A percentile compares a stretch with the other conserved stretches of the same genome.
Conservation (phyloP, 345 rosid genomes). For the Sonneratia caseolaris region DNA sequence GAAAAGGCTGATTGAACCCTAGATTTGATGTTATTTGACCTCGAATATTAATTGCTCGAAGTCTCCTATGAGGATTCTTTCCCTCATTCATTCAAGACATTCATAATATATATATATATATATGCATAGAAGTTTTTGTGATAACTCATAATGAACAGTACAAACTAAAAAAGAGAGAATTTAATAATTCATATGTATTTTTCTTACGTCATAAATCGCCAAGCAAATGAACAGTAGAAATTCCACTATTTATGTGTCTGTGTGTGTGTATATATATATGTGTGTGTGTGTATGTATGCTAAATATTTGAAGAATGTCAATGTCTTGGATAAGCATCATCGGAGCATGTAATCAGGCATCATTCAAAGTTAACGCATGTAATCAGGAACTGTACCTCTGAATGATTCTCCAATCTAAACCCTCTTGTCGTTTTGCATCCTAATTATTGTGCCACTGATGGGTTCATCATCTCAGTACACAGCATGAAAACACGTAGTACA, state of each 20-base stretch:
- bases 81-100: neutral
- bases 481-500: neutral
- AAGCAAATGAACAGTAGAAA: too few species aligned
- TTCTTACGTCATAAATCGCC: too few species aligned
- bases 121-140: too few species aligned
- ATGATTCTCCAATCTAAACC: slow-evolving; percentile 18
- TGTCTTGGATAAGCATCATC: neutral
- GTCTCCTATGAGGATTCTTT: slow-evolving; percentile 3
- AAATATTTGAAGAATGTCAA: neutral
- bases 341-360: neutral
- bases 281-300: neutral
- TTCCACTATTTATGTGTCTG: too few species aligned
- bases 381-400: neutral
- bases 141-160: too few species aligned
- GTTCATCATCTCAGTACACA: slow-evolving; percentile 4
- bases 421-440: slow-evolving; percentile 15
- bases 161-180: too few species aligned
- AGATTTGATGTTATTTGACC: slow-evolving; percentile 8
- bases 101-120: too few species aligned
- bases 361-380: slow-evolving; percentile 4
- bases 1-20: slow-evolving; percentile 1
- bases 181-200: too few species aligned
- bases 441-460: slow-evolving; percentile 19
- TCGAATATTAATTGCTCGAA: slow-evolving; percentile 5
- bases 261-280: too few species aligned